Evolutionary conservation across 352 stramenopile genomes (phyloP).

Genomic region (Thraustochytrium striatum): DNA sequence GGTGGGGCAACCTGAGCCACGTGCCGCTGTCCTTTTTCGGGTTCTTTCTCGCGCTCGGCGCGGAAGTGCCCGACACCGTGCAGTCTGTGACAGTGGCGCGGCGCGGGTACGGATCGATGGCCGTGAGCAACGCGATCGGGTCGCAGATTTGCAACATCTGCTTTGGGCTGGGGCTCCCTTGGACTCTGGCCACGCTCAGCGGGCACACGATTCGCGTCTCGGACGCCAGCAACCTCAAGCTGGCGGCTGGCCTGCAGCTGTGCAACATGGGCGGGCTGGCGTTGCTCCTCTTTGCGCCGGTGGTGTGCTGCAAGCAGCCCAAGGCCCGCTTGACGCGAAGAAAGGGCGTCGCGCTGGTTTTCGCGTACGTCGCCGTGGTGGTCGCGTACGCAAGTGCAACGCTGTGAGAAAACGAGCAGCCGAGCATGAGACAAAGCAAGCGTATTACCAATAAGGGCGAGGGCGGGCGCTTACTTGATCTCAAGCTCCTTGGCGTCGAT

Average conservation of each 20-base stretch:
- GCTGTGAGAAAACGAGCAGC: not conserved
- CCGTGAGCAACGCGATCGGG: conserved; percentile 52
- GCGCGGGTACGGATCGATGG: conserved; percentile 53
- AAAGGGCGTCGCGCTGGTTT: not conserved
- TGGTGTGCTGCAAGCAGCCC: not conserved
- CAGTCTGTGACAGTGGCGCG: conserved; percentile 51
- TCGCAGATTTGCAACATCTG: conserved; percentile 56
- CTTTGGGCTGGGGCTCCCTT: conserved; percentile 52
- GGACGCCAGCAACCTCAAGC: not conserved
- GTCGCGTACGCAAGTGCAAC: not conserved
- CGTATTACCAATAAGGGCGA: not conserved
- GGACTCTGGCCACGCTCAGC: not conserved
- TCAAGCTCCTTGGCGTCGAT: conserved; percentile 95
- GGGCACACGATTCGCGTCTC: not conserved
- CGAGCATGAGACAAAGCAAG: not conserved
- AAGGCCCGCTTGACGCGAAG: not conserved
- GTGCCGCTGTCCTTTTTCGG: conserved; percentile 46
- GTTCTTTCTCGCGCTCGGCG: conserved; percentile 50
- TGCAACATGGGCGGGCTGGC: not conserved
- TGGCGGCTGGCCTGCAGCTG: not conserved
- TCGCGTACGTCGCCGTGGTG: not conserved
- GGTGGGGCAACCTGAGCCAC: conserved; percentile 46
- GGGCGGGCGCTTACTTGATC: conserved; percentile 87
- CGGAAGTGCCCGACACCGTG: conserved; percentile 51
- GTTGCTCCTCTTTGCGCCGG: not conserved